phyloP scores from a whole-genome alignment of 208 protist species.

The Leishmania braziliensis region DNA sequence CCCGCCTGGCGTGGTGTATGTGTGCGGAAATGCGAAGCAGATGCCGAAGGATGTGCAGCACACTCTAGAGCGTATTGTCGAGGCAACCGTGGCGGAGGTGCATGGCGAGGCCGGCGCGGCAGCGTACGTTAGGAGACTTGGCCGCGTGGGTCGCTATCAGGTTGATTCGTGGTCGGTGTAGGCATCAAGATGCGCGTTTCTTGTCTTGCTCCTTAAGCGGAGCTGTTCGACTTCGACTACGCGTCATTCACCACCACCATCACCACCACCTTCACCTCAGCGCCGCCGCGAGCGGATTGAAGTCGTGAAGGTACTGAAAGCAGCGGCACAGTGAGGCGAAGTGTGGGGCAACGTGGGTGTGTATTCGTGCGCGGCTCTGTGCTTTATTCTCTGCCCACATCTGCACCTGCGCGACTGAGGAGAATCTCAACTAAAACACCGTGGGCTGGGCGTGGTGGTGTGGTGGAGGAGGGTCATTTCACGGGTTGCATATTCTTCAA shows the following conservation, averaged over 20 bases:
- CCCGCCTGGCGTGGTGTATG: constrained; percentile 44
- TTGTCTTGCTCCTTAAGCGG: not conserved
- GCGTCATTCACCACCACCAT: not conserved
- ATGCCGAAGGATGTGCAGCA: constrained; percentile 82
- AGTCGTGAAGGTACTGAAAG: not conserved
- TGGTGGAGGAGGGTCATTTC: not conserved
- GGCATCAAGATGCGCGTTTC: not conserved
- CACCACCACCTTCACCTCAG: not conserved
- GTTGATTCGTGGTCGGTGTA: constrained; percentile 90
- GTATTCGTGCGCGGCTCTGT: not conserved
- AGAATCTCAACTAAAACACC: not conserved
- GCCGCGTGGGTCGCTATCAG: constrained; percentile 64
- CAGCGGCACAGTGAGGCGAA: not conserved
- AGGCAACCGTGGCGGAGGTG: constrained; percentile 47
- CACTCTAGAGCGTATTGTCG: constrained; percentile 57
- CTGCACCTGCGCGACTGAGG: not conserved
- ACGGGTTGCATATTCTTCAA: not conserved
- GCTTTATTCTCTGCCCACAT: not conserved
- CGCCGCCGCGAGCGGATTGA: not conserved
- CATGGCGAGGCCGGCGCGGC: constrained; percentile 40
- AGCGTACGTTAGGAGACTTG: constrained; percentile 39
- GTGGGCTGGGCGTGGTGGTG: not conserved
- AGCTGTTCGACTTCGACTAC: not conserved
- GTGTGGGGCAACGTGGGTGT: not conserved
- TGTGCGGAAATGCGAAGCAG: constrained; percentile 88